A percentile compares a stretch with the other conserved stretches of the same genome.
Conservation (phyloP, 192 early-diverging fungal species). For the Gamsiella multidivaricata region DNA sequence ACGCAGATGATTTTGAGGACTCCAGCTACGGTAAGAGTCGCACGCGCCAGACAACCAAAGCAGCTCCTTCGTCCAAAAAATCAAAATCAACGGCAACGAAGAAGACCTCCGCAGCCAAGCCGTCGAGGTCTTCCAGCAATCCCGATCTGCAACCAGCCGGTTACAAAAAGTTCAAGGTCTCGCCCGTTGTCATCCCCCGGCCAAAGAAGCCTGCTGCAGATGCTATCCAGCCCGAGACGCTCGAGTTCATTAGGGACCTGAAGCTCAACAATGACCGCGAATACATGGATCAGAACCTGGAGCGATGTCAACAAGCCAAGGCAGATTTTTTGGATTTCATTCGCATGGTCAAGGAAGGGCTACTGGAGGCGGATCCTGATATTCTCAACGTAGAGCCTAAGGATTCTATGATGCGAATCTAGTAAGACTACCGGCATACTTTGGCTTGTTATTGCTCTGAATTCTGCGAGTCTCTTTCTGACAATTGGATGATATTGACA, state of each 20-base stretch:
- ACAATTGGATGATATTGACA: constrained; percentile 5
- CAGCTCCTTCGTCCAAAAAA: background rate
- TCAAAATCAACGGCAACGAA: background rate
- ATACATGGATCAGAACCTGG: constrained; percentile 55
- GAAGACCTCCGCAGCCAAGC: background rate
- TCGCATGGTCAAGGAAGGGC: constrained; percentile 51
- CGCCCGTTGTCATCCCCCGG: constrained; percentile 36
- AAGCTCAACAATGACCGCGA: constrained; percentile 63
- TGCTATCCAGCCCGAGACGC: constrained; percentile 59
- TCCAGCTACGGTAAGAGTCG: background rate
- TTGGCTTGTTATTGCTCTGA: background rate
- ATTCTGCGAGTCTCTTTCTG: too few relatives aligned
- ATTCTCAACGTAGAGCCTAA: constrained; percentile 56
- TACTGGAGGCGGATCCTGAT: constrained; percentile 57
- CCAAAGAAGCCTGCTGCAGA: constrained; percentile 59
- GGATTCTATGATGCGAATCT: constrained; percentile 57
- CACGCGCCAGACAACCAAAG: background rate
- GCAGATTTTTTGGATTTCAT: constrained; percentile 63
- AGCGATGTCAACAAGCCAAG: constrained; percentile 45
- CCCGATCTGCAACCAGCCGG: constrained; percentile 6
- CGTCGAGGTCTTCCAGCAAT: background rate
- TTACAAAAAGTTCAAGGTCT: constrained; percentile 9
- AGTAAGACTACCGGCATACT: constrained; percentile 35
- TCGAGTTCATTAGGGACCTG: constrained; percentile 60
- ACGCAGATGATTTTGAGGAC: constrained; percentile 21